These are phyloP conservation scores for Wakefieldia striispora DNA, from an alignment of 768 basidiomycete genomes.

Conservation along the genomic window DNA sequence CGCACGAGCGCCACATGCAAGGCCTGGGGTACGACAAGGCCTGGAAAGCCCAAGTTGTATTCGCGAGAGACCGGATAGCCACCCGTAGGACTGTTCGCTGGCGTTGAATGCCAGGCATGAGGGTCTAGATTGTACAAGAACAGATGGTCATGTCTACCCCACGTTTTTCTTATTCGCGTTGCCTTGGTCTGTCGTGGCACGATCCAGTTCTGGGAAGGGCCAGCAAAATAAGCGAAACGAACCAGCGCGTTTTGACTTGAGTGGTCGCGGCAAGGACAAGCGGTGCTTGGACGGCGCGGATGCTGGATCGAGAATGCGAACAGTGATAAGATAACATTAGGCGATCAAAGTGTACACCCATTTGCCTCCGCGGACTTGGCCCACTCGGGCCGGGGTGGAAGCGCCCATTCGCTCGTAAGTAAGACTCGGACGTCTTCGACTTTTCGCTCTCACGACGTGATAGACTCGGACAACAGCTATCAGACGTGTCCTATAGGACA, in stretches of 20 bases:
- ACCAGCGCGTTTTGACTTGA: neutral
- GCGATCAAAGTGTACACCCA: slow-evolving; percentile 7
- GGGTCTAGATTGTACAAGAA: neutral
- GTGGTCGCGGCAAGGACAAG: neutral
- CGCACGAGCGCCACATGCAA: slow-evolving; percentile 18
- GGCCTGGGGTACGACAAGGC: neutral
- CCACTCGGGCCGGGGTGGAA: neutral
- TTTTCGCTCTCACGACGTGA: no score
- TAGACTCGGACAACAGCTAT: no score
- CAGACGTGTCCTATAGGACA: neutral
- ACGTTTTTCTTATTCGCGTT: neutral
- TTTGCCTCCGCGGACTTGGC: slow-evolving; percentile 23
- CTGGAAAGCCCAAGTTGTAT: neutral
- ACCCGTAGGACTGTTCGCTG: slow-evolving; percentile 14
- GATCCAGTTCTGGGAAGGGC: neutral
- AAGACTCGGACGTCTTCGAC: no score
- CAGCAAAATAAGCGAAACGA: slow-evolving; percentile 2
- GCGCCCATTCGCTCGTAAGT: neutral
- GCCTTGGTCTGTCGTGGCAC: no score
- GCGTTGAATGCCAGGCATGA: slow-evolving; percentile 8
- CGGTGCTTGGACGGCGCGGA: slow-evolving; percentile 25
- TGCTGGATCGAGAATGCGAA: slow-evolving; percentile 2
- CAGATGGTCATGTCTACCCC: no score
- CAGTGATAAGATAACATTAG: slow-evolving; percentile 26
- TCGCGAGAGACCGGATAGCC: neutral